These are phyloP conservation scores for Acanthamoeba divionensis DNA, from an alignment of 208 protist genomes.

Conservation along the genomic window DNA sequence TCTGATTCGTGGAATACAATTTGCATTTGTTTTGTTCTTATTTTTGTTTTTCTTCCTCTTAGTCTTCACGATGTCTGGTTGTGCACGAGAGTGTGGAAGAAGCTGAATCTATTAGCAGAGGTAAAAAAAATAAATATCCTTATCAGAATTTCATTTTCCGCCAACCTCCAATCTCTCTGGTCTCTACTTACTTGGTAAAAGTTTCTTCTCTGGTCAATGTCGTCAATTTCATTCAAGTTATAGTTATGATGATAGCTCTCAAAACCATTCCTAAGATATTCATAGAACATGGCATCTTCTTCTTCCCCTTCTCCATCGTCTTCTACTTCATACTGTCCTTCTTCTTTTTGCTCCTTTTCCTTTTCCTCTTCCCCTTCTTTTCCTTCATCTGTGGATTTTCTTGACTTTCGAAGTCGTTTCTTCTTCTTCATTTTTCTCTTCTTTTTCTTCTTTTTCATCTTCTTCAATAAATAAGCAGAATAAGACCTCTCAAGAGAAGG, in stretches of 20 bases:
- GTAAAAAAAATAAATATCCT: neutral
- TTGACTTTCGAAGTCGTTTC: neutral
- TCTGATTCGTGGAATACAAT: neutral
- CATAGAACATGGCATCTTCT: neutral
- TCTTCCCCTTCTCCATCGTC: neutral
- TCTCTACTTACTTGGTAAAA: too few relatives aligned
- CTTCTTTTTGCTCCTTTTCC: neutral
- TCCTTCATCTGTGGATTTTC: neutral
- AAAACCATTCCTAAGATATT: slow-evolving; percentile 7
- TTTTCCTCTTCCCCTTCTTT: neutral
- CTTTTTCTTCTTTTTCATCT: slow-evolving; percentile 6
- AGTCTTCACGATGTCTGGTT: neutral
- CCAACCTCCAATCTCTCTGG: neutral
- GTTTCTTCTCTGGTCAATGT: too few relatives aligned
- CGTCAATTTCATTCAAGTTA: too few relatives aligned
- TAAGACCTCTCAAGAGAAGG: slow-evolving; percentile 10
- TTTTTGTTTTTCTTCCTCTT: neutral
- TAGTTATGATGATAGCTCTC: neutral
- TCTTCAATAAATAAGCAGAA: neutral
- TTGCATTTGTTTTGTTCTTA: neutral
- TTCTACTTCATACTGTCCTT: neutral
- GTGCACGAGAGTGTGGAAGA: neutral
- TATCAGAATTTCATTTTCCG: neutral
- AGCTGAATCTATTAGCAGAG: neutral
- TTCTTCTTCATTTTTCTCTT: slow-evolving; percentile 7